These are phyloP conservation scores for Anthostomella pinea DNA, from an alignment of 2,329 filamentous ascomycete species.

Conservation along the genomic window DNA sequence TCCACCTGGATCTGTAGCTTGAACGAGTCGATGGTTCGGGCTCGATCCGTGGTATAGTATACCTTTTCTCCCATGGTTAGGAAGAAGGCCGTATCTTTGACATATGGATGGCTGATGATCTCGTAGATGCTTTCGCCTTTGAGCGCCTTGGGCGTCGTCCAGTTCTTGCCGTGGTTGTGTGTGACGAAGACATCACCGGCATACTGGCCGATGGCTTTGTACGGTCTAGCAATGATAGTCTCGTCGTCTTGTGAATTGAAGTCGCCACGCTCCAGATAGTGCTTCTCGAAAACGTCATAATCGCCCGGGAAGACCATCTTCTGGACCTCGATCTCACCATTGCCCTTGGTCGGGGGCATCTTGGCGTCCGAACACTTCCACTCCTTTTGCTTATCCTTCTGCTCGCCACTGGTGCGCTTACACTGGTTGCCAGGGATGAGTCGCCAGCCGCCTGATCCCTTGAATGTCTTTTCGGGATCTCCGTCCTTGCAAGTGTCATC, in stretches of 20 bases:
- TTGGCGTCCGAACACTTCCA: constrained; percentile 68
- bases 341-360: constrained; percentile 47
- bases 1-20: constrained; percentile 59
- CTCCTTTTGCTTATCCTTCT: constrained; percentile 72
- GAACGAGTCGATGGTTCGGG: constrained; percentile 70
- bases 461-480: constrained; percentile 68
- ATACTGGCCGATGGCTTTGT: constrained; percentile 44
- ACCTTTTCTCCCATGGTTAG: constrained; percentile 65
- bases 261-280: constrained; percentile 77
- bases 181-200: constrained; percentile 67
- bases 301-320: constrained; percentile 62
- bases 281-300: constrained; percentile 49
- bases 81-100: constrained; percentile 85
- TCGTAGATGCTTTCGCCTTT: constrained; percentile 65
- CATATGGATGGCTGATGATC: constrained; percentile 76
- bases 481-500: constrained; percentile 67
- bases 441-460: constrained; percentile 85
- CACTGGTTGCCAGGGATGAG: constrained; percentile 83
- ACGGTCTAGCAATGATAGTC: constrained; percentile 58
- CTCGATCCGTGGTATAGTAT: constrained; percentile 79
- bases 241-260: constrained; percentile 66
- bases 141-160: constrained; percentile 63
- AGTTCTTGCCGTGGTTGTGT: constrained; percentile 84
- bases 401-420: constrained; percentile 54
- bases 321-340: constrained; percentile 63